Conservation (phyloP, 176 grass and related monocot genomes). For the Bonia amplexicaulis region DNA sequence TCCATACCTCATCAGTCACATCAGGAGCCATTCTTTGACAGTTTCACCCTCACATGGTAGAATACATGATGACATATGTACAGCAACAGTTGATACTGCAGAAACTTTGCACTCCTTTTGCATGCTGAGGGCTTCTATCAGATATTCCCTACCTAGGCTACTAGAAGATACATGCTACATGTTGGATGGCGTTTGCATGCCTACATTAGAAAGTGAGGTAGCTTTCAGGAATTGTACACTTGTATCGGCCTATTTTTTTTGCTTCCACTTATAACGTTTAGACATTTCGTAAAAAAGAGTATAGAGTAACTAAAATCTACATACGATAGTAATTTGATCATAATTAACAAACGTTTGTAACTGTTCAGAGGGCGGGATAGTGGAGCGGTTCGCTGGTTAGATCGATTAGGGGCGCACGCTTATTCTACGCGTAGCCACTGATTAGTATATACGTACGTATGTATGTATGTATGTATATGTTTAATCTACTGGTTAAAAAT, state of each 20-base stretch:
- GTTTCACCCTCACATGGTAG: not conserved
- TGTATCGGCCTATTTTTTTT: not conserved
- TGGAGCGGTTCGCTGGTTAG: too few species aligned
- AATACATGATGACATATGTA: not conserved
- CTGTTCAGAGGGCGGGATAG: too few species aligned
- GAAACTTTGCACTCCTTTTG: not conserved
- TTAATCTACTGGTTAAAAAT: not conserved
- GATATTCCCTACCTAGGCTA: constrained; percentile 19
- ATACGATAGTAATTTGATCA: too few species aligned
- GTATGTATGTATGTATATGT: not conserved
- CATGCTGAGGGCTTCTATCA: not conserved
- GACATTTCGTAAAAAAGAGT: too few species aligned
- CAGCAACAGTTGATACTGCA: constrained; percentile 21
- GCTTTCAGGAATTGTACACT: not conserved
- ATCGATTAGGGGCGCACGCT: too few species aligned
- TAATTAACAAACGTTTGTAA: too few species aligned
- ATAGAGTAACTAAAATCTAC: too few species aligned
- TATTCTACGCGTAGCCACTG: too few species aligned
- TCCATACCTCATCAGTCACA: constrained; percentile 30
- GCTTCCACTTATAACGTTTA: too few species aligned
- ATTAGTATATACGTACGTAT: too few species aligned
- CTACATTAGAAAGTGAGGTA: not conserved
- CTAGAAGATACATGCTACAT: not conserved
- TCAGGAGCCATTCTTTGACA: constrained; percentile 41
- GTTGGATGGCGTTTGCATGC: not conserved